Evolutionary conservation across 768 basidiomycete genomes (phyloP).

Genomic region (Mycena galopus): DNA sequence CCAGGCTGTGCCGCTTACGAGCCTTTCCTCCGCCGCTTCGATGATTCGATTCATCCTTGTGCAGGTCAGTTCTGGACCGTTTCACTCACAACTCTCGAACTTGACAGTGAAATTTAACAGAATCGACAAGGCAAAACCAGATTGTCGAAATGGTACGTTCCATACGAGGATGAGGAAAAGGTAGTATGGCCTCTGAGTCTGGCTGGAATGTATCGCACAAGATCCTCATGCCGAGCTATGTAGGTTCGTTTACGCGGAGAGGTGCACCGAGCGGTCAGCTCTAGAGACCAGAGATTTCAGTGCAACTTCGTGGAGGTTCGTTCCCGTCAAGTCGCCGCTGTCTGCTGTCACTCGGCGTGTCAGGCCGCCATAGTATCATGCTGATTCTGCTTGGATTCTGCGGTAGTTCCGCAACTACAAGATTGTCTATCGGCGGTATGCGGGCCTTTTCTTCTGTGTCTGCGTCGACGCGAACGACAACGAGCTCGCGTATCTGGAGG

Average conservation of each 20-base stretch:
- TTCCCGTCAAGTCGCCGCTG: not conserved
- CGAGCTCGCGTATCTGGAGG: constrained; percentile 96
- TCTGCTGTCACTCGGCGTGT: too few species aligned
- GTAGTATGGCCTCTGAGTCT: too few species aligned
- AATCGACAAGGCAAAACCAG: constrained; percentile 99
- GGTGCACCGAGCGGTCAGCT: constrained; percentile 94
- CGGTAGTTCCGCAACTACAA: constrained; percentile 98
- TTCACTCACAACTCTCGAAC: constrained; percentile 5
- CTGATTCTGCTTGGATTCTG: not conserved
- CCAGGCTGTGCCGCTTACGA: not conserved
- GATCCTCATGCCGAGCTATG: not conserved
- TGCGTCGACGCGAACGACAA: constrained; percentile 99
- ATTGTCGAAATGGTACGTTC: constrained; percentile 98
- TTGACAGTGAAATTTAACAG: constrained; percentile 55
- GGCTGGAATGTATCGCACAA: too few species aligned
- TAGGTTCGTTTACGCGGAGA: constrained; percentile 95
- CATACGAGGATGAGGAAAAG: constrained; percentile 99
- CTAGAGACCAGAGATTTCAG: constrained; percentile 98
- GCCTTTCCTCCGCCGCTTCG: not conserved
- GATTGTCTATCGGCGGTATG: constrained; percentile 96
- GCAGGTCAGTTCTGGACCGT: constrained; percentile 67
- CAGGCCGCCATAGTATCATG: too few species aligned
- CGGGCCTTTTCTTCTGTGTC: constrained; percentile 97
- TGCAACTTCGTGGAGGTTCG: constrained; percentile 98
- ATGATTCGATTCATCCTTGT: constrained; percentile 99